phyloP scores from a whole-genome alignment of 257 asterid genomes.

The Penstemon eatonii region DNA sequence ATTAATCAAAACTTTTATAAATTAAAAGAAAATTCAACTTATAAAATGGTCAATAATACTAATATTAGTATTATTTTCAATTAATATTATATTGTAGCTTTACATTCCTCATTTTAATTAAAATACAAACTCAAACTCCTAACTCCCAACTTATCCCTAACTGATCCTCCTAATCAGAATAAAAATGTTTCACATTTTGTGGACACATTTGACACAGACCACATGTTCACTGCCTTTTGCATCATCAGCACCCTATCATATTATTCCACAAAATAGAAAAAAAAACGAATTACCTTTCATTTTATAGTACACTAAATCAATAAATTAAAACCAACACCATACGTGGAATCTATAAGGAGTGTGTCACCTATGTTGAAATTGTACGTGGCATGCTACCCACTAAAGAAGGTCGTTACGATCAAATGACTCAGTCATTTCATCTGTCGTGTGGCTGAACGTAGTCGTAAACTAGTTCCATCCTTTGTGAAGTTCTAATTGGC shows the following conservation, averaged over 20 bases:
- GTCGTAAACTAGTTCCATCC: background rate
- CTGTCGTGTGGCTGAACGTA: slow-evolving; percentile 36
- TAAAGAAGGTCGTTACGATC: slow-evolving; percentile 20
- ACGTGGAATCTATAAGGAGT: slow-evolving; percentile 44
- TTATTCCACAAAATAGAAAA: slow-evolving; percentile 19
- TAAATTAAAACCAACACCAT: background rate
- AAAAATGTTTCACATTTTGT: background rate
- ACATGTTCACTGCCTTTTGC: slow-evolving; percentile 26
- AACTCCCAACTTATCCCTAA: no score
- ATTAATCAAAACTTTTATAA: no score
- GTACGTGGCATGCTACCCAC: slow-evolving; percentile 45
- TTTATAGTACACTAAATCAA: no score
- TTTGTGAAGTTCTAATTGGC: background rate
- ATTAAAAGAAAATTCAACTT: no score
- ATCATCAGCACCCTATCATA: slow-evolving; percentile 17
- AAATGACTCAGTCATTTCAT: slow-evolving; percentile 26
- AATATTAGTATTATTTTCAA: no score
- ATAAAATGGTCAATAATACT: no score
- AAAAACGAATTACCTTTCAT: background rate
- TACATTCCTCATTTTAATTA: no score
- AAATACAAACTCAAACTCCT: no score
- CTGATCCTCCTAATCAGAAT: slow-evolving; percentile 6
- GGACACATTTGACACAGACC: slow-evolving; percentile 20
- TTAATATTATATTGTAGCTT: no score
- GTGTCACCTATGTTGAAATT: slow-evolving; percentile 34